A percentile compares a stretch with the other conserved stretches of the same genome.
Conservation (phyloP, 768 basidiomycete species). For the Fibroporia radiculosa region DNA sequence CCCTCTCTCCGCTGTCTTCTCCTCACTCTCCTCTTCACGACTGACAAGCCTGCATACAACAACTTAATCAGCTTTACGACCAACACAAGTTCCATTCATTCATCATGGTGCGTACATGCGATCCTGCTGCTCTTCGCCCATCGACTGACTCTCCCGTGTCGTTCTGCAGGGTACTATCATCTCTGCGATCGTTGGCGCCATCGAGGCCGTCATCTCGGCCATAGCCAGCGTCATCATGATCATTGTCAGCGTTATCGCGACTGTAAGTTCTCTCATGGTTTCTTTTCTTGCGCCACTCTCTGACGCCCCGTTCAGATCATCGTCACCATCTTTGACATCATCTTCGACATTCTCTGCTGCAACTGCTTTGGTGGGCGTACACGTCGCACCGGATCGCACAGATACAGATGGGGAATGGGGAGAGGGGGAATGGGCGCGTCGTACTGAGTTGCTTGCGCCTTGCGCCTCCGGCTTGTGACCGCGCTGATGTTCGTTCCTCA, state of each 20-base stretch:
- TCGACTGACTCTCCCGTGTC: background rate
- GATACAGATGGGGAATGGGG: slow-evolving; percentile 16
- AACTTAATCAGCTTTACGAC: background rate
- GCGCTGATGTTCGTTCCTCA: background rate
- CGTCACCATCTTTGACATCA: slow-evolving; percentile 56
- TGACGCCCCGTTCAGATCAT: slow-evolving; percentile 38
- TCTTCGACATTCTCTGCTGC: slow-evolving; percentile 41
- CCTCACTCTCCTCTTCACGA: slow-evolving; percentile 5
- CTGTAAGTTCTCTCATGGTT: slow-evolving; percentile 31
- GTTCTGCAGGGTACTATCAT: slow-evolving; percentile 46
- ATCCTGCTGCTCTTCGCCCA: background rate
- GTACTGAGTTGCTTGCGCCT: background rate
- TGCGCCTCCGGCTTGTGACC: background rate
- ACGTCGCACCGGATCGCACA: slow-evolving; percentile 19
- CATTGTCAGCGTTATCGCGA: slow-evolving; percentile 50
- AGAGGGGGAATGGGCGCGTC: slow-evolving; percentile 5
- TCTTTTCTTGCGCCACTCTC: background rate
- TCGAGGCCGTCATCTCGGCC: slow-evolving; percentile 52
- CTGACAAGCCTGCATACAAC: slow-evolving; percentile 1
- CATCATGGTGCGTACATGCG: slow-evolving; percentile 8
- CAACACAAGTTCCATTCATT: background rate
- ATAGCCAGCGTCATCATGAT: slow-evolving; percentile 53
- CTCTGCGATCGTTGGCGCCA: slow-evolving; percentile 56
- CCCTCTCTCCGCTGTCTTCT: background rate
- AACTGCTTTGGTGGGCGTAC: slow-evolving; percentile 25